Percentiles rank a stretch among this genome's conserved stretches.
Conservation (phyloP, 2,329 filamentous ascomycete species). For the Phialemonium atrogriseum region DNA sequence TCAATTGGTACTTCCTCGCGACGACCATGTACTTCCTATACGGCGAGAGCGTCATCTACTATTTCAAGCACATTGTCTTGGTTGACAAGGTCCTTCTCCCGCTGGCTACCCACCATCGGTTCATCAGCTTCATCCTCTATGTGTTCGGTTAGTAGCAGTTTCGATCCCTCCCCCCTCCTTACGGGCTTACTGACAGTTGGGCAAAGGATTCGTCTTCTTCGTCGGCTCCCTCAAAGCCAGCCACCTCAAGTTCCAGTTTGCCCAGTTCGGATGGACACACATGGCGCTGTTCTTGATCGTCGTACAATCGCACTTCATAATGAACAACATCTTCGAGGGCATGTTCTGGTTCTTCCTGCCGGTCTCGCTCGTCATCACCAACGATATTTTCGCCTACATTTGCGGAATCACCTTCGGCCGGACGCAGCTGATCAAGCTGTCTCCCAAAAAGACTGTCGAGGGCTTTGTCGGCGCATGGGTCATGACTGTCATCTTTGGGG, state of each 20-base stretch:
- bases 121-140: slow-evolving; percentile 98
- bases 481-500: slow-evolving; percentile 82
- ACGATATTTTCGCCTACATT: slow-evolving; percentile 97
- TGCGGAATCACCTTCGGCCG: slow-evolving; percentile 95
- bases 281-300: slow-evolving; percentile 98
- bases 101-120: slow-evolving; percentile 92
- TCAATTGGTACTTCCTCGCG: slow-evolving; percentile 99
- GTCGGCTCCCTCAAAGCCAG: slow-evolving; percentile 90
- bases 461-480: slow-evolving; percentile 96
- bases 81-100: slow-evolving; percentile 90
- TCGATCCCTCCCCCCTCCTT: background rate
- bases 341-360: slow-evolving; percentile 99
- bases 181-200: slow-evolving; percentile 16
- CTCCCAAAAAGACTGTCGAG: slow-evolving; percentile 98
- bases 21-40: slow-evolving; percentile 99
- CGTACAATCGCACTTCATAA: slow-evolving; percentile 96
- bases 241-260: slow-evolving; percentile 97
- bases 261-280: slow-evolving; percentile 98
- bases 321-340: slow-evolving; percentile 99
- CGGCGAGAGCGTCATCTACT: slow-evolving; percentile 98
- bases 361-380: slow-evolving; percentile 89
- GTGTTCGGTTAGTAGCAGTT: slow-evolving; percentile 67
- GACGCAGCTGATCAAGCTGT: slow-evolving; percentile 95
- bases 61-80: slow-evolving; percentile 97
- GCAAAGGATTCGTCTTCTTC: slow-evolving; percentile 90